A percentile compares a stretch with the other conserved stretches of the same genome.
Conservation (phyloP, 2,329 filamentous ascomycete species). For the Fusarium transvaalense region DNA sequence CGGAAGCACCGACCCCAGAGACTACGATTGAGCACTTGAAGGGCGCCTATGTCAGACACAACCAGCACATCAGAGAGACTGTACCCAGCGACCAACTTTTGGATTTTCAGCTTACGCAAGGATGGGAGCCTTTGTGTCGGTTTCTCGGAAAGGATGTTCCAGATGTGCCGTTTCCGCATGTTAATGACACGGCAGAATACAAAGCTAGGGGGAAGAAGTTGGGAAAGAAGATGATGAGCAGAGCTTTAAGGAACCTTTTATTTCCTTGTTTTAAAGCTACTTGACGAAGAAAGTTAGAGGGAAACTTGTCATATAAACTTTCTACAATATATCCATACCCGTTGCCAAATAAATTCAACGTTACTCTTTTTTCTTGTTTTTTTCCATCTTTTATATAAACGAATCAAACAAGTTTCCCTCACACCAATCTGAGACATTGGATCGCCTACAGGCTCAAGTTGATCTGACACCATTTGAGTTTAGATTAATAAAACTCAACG, state of each 20-base stretch:
- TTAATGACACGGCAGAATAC: constrained; percentile 44
- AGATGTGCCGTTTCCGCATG: constrained; percentile 45
- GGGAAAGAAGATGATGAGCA: constrained; percentile 5
- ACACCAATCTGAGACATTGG: no score
- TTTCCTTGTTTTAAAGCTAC: no score
- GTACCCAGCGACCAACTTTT: constrained; percentile 46
- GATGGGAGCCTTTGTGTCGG: constrained; percentile 52
- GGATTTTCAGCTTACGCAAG: constrained; percentile 48
- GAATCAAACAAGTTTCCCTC: no score
- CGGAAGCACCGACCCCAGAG: constrained; percentile 3
- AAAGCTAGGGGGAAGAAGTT: neutral
- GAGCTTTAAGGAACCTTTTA: constrained; percentile 2
- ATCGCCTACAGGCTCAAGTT: no score
- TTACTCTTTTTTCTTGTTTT: no score
- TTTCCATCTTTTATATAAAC: no score
- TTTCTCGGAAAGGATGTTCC: constrained; percentile 53
- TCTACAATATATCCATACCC: no score
- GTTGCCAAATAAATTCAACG: no score
- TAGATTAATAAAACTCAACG: no score
- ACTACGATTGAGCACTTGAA: constrained; percentile 22
- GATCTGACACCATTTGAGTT: no score
- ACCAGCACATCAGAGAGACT: constrained; percentile 43
- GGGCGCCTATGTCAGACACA: constrained; percentile 46
- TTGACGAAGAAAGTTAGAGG: no score
- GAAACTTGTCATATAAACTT: no score